Evolutionary conservation across 768 basidiomycete genomes (phyloP).

Genomic region (Austroboletus festivus): DNA sequence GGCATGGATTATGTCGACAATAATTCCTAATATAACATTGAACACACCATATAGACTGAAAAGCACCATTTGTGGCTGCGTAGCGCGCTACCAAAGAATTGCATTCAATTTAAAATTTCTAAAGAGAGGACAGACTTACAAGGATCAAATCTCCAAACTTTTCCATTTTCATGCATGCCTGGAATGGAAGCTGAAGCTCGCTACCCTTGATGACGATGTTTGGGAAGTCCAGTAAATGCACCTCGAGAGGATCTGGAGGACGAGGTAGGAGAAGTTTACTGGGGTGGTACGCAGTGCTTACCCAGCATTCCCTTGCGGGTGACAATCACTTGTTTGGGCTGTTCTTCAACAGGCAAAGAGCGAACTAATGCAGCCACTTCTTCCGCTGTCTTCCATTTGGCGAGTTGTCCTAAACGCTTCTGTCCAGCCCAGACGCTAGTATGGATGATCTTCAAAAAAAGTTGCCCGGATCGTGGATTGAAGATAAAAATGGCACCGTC

Average conservation of each 20-base stretch:
- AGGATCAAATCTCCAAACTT: conserved; percentile 98
- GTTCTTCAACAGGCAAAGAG: conserved; percentile 98
- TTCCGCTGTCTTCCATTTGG: conserved; percentile 99
- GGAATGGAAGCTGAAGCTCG: conserved; percentile 97
- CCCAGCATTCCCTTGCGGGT: conserved; percentile 99
- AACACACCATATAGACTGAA: conserved; percentile 88
- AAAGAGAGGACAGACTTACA: conserved; percentile 35
- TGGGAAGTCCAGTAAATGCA: conserved; percentile 98
- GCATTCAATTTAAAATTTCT: neutral
- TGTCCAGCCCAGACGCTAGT: conserved; percentile 99
- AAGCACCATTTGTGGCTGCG: conserved; percentile 98
- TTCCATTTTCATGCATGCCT: conserved; percentile 99
- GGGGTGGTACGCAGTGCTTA: conserved; percentile 29
- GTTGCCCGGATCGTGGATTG: conserved; percentile 96
- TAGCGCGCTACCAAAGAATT: conserved; percentile 62
- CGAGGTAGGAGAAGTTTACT: conserved; percentile 3
- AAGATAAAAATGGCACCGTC: conserved; percentile 98
- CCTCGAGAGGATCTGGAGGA: conserved; percentile 81
- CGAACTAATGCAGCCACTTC: conserved; percentile 98
- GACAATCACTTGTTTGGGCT: conserved; percentile 99
- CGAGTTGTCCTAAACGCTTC: conserved; percentile 98
- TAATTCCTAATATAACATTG: neutral
- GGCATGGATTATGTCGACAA: conserved; percentile 3
- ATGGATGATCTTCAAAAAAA: conserved; percentile 99
- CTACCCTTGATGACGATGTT: conserved; percentile 99